phyloP scores from a whole-genome alignment of 371 early-diverging fungal species.

The Circinella minor region DNA sequence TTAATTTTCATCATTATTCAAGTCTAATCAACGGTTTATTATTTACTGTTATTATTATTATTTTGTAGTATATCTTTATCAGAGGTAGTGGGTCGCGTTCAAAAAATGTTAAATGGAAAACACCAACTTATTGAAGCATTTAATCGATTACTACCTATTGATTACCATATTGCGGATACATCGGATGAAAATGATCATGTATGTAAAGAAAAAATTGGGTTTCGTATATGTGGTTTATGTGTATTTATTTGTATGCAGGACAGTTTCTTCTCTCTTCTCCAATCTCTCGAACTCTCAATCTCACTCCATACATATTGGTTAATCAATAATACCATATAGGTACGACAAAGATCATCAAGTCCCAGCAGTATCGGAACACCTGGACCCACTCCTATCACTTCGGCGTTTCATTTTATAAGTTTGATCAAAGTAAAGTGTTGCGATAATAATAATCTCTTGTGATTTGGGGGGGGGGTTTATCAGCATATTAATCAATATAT shows the following conservation, averaged over 20 bases:
- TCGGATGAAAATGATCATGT: slow-evolving; percentile 82
- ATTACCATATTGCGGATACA: slow-evolving; percentile 87
- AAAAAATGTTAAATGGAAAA: slow-evolving; percentile 90
- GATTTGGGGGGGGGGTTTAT: too few relatives aligned
- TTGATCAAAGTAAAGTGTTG: not conserved
- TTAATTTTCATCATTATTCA: not conserved
- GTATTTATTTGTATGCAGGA: not conserved
- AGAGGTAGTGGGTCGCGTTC: slow-evolving; percentile 93
- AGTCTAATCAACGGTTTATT: too few relatives aligned
- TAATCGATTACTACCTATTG: slow-evolving; percentile 98
- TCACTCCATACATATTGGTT: too few relatives aligned
- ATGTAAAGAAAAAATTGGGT: slow-evolving; percentile 44
- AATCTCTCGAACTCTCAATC: too few relatives aligned
- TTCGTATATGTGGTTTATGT: not conserved
- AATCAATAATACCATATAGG: not conserved
- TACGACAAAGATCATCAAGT: not conserved
- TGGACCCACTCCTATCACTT: slow-evolving; percentile 5
- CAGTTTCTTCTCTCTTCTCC: too few relatives aligned
- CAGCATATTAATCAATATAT: too few relatives aligned
- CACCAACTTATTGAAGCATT: slow-evolving; percentile 94
- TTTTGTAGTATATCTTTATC: slow-evolving; percentile 28
- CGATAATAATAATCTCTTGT: not conserved
- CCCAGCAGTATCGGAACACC: not conserved
- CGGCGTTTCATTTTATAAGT: not conserved
- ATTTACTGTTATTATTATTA: not conserved